A percentile compares a stretch with the other conserved stretches of the same genome.
These are phyloP conservation scores for Parietaria judaica DNA, from an alignment of 306 rosid genomes.

Conservation along the genomic window DNA sequence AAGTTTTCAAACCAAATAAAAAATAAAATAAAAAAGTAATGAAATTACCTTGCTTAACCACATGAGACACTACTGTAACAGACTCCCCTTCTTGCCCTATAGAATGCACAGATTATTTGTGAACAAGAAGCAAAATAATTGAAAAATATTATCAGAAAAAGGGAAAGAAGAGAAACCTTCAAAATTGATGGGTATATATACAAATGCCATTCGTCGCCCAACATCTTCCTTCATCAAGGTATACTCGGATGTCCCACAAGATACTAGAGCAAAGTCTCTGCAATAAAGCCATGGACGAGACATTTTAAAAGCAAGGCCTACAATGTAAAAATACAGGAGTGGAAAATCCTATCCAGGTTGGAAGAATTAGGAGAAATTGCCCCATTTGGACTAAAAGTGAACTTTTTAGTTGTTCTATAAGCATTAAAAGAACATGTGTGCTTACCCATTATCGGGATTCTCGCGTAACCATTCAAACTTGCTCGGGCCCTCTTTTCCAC, in stretches of 20 bases:
- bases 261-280: constrained; percentile 56
- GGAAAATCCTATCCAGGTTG: not conserved
- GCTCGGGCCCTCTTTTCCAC: constrained; percentile 99
- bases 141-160: constrained; percentile 14
- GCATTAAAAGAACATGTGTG: constrained; percentile 17
- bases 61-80: constrained; percentile 43
- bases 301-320: not conserved
- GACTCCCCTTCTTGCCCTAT: constrained; percentile 93
- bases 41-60: constrained; percentile 76
- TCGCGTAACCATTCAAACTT: constrained; percentile 88
- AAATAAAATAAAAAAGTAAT: not conserved
- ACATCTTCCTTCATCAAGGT: constrained; percentile 84
- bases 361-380: constrained; percentile 8
- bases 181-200: constrained; percentile 75
- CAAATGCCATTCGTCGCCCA: constrained; percentile 64
- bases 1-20: too few relatives aligned
- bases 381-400: constrained; percentile 2
- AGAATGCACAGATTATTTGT: constrained; percentile 16
- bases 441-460: constrained; percentile 66
- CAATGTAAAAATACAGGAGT: too few relatives aligned
- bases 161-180: constrained; percentile 50
- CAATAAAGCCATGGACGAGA: constrained; percentile 22
- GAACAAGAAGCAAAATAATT: constrained; percentile 13
- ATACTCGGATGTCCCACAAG: constrained; percentile 79
- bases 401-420: not conserved